Percentiles rank a stretch among this genome's conserved stretches.
These are phyloP conservation scores for Auricularia sp. DNA, from an alignment of 768 basidiomycete species.

Conservation along the genomic window DNA sequence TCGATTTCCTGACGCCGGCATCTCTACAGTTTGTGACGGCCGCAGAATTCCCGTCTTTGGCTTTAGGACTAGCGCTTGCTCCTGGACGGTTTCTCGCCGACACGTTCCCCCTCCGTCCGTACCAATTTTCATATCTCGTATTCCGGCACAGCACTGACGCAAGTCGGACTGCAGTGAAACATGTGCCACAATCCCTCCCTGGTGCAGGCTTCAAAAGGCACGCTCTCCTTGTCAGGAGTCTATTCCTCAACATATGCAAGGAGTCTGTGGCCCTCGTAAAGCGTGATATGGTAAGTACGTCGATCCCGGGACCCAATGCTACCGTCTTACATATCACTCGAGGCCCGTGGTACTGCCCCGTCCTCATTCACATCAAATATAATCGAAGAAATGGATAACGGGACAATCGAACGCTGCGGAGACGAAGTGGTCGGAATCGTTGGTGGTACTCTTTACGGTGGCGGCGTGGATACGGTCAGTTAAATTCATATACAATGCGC, in stretches of 20 bases:
- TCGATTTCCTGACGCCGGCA: background rate
- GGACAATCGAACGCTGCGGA: background rate
- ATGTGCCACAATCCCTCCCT: slow-evolving; percentile 10
- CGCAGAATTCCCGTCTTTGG: background rate
- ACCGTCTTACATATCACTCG: background rate
- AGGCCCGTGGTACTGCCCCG: background rate
- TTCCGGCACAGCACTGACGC: background rate
- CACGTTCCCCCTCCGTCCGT: slow-evolving; percentile 1
- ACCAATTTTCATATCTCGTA: background rate
- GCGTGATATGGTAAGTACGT: background rate
- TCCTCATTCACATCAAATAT: background rate
- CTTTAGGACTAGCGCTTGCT: background rate
- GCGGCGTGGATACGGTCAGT: background rate
- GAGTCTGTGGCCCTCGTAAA: slow-evolving; percentile 1
- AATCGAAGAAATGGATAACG: background rate
- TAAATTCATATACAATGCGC: background rate
- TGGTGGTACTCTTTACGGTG: background rate
- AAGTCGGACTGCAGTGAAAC: slow-evolving; percentile 1
- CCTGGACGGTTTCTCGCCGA: slow-evolving; percentile 3
- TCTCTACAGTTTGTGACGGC: background rate
- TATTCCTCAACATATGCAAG: background rate
- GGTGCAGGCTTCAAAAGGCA: slow-evolving; percentile 8
- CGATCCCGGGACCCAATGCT: background rate
- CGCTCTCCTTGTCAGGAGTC: background rate
- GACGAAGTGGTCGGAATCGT: background rate